Evolutionary conservation across 192 early-diverging fungal genomes (phyloP).

Genomic region (Coemansia sp.): DNA sequence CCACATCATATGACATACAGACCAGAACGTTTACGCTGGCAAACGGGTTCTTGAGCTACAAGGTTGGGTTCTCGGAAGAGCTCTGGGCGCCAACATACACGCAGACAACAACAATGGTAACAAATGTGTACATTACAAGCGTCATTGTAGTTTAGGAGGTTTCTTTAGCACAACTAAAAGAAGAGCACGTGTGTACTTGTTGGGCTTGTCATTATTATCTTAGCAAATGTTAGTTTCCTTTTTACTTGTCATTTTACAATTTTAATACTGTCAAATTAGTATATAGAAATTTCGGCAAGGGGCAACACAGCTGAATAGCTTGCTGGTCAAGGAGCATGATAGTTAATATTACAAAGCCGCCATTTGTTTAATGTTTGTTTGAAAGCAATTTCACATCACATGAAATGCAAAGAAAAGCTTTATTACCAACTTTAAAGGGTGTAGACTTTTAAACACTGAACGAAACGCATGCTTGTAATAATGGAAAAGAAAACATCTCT

Average conservation of each 20-base stretch:
- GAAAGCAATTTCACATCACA: not conserved
- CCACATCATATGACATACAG: constrained; percentile 8
- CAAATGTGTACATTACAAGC: not conserved
- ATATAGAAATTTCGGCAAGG: not conserved
- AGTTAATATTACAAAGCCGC: no score
- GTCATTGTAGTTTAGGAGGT: not conserved
- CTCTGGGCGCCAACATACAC: constrained; percentile 1
- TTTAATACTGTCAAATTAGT: not conserved
- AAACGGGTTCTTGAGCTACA: constrained; percentile 11
- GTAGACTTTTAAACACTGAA: not conserved
- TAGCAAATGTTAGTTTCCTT: not conserved
- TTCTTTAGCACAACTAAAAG: not conserved
- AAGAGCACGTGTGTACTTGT: not conserved
- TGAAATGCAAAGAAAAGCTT: not conserved
- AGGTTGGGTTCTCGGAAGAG: not conserved
- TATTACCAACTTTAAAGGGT: not conserved
- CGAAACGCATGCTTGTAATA: no score
- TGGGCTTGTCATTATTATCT: constrained; percentile 4
- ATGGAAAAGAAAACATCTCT: not conserved
- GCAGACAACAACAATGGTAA: not conserved
- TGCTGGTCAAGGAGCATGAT: no score
- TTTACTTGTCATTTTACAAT: not conserved
- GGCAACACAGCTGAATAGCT: not conserved
- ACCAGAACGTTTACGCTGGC: constrained; percentile 9
- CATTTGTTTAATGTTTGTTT: not conserved